phyloP scores from a whole-genome alignment of 2,329 filamentous ascomycete genomes.

The Exophiala calicioides region DNA sequence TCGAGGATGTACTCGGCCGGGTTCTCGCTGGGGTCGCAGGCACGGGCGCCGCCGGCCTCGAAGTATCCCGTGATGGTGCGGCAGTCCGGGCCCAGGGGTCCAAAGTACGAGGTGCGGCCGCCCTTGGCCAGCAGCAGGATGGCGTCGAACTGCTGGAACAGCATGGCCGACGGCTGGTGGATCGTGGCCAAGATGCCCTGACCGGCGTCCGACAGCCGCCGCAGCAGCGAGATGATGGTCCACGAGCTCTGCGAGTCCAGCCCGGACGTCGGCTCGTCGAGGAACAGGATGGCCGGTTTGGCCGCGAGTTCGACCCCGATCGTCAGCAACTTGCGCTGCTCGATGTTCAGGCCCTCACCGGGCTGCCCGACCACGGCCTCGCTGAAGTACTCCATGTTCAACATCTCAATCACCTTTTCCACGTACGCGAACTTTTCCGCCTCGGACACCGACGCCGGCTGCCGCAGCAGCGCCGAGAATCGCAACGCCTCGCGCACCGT shows the following conservation, averaged over 20 bases:
- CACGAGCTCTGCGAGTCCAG: constrained; percentile 88
- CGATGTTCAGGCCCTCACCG: constrained; percentile 68
- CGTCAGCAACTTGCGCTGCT: constrained; percentile 72
- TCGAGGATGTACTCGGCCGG: constrained; percentile 73
- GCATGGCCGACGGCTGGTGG: constrained; percentile 85
- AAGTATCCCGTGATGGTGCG: constrained; percentile 64
- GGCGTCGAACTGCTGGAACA: constrained; percentile 78
- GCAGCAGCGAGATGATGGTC: constrained; percentile 80
- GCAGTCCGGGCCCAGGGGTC: constrained; percentile 62
- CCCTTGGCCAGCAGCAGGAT: constrained; percentile 64
- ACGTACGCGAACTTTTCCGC: constrained; percentile 82
- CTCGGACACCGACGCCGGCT: constrained; percentile 69
- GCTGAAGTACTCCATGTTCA: constrained; percentile 85
- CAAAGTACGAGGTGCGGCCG: constrained; percentile 68
- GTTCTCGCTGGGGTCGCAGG: constrained; percentile 60
- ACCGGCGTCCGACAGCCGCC: constrained; percentile 82
- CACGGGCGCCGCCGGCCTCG: constrained; percentile 59
- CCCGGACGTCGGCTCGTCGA: constrained; percentile 91
- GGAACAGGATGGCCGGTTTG: constrained; percentile 81
- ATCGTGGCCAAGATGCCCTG: constrained; percentile 92
- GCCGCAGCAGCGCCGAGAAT: constrained; percentile 81
- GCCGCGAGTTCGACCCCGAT: constrained; percentile 92
- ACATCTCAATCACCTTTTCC: constrained; percentile 80
- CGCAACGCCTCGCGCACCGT: constrained; percentile 71
- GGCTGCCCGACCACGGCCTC: constrained; percentile 86